phyloP scores from a whole-genome alignment of 208 protist genomes.

The Jaenimonas drosophilae region DNA sequence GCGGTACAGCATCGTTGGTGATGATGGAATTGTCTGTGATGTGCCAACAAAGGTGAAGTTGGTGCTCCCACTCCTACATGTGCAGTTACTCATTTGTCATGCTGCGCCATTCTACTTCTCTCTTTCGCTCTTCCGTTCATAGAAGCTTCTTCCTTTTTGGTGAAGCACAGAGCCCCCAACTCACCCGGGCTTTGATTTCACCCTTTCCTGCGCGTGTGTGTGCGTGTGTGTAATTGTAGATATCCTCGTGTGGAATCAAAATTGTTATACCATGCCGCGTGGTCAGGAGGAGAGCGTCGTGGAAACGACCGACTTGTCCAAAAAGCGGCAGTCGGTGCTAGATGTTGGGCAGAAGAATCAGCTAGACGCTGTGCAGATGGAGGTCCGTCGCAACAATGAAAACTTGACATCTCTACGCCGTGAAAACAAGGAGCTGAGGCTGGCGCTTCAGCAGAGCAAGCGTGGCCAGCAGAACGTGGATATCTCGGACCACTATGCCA shows the following conservation, averaged over 20 bases:
- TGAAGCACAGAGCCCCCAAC: too few species aligned
- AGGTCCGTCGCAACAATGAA: slow-evolving; percentile 83
- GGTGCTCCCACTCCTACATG: too few species aligned
- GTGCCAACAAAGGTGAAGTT: too few species aligned
- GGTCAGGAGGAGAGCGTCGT: too few species aligned
- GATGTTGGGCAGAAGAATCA: slow-evolving; percentile 84
- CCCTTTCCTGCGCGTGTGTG: not conserved
- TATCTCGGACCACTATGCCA: slow-evolving; percentile 64
- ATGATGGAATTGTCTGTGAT: too few species aligned
- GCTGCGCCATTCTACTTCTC: too few species aligned
- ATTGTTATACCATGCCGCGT: too few species aligned
- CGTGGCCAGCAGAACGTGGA: slow-evolving; percentile 46
- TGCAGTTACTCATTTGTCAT: too few species aligned
- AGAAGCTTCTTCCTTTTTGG: too few species aligned
- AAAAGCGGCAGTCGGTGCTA: slow-evolving; percentile 62
- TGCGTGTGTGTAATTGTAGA: slow-evolving; percentile 3
- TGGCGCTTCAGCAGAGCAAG: slow-evolving; percentile 32
- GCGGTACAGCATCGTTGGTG: too few species aligned
- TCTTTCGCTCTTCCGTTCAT: too few species aligned
- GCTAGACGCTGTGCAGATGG: slow-evolving; percentile 67
- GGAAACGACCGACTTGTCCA: slow-evolving; percentile 11
- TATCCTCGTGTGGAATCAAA: not conserved
- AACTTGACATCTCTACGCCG: slow-evolving; percentile 65
- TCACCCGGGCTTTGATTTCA: too few species aligned
- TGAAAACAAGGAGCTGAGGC: slow-evolving; percentile 84